Conservation (phyloP, 331 rosid species). For the Pyrus hybrid region DNA sequence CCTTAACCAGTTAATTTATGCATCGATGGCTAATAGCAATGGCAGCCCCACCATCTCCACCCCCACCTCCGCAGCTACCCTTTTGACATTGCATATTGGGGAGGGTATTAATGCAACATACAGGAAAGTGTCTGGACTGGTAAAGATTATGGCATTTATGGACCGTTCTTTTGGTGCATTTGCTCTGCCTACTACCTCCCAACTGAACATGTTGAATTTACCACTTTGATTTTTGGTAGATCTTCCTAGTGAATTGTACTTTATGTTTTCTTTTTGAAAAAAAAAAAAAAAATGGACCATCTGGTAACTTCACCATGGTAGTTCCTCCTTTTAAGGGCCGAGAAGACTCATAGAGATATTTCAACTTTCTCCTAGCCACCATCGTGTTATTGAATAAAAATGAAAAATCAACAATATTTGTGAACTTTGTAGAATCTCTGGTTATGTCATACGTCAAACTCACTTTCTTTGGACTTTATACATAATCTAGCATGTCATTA, state of each 20-base stretch:
- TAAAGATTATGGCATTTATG: neutral
- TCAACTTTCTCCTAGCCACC: too few species aligned
- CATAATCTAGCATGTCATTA: neutral
- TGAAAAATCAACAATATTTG: neutral
- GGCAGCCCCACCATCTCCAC: neutral
- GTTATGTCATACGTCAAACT: neutral
- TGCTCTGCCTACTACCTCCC: neutral
- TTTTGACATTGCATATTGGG: neutral
- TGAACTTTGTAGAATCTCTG: neutral
- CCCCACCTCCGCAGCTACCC: neutral
- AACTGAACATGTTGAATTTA: neutral
- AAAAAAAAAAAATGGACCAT: too few species aligned
- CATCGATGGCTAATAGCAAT: neutral
- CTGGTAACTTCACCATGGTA: too few species aligned
- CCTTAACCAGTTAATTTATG: neutral
- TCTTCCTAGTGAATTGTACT: neutral
- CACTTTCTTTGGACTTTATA: neutral
- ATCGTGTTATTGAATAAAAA: neutral
- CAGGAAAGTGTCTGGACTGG: neutral
- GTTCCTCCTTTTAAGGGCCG: accelerated
- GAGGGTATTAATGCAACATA: neutral
- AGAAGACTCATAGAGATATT: accelerated
- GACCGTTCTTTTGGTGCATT: neutral
- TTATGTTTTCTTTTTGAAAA: too few species aligned
- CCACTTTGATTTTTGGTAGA: neutral